Percentiles rank a stretch among this genome's conserved stretches.
phyloP scores from a whole-genome alignment of 805 yeast species.

The Lachancea fermentati region DNA sequence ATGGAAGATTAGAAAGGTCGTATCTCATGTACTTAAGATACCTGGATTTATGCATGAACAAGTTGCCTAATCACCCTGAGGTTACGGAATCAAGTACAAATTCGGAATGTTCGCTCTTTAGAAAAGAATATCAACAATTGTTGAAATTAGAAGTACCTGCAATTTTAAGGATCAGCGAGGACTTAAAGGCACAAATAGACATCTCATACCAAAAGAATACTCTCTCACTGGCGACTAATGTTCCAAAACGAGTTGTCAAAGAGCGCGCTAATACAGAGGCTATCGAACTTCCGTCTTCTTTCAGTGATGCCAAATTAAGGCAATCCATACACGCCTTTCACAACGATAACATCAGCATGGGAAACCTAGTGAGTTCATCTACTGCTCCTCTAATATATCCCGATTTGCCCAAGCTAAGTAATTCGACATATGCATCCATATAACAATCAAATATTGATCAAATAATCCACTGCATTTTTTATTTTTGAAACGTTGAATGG shows the following conservation, averaged over 20 bases:
- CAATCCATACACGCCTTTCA: constrained; percentile 17
- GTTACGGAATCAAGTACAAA: not conserved
- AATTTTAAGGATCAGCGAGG: constrained; percentile 26
- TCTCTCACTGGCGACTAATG: constrained; percentile 24
- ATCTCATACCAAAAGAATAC: constrained; percentile 18
- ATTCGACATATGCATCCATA: constrained; percentile 4
- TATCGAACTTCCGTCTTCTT: constrained; percentile 19
- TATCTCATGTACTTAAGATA: constrained; percentile 53
- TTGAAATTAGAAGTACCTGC: constrained; percentile 31
- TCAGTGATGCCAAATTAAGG: constrained; percentile 25
- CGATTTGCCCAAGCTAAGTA: constrained; percentile 22
- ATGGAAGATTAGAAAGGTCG: constrained; percentile 43
- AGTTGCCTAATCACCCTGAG: constrained; percentile 27
- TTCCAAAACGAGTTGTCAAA: constrained; percentile 16
- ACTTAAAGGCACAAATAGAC: constrained; percentile 22
- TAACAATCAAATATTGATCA: constrained; percentile 4
- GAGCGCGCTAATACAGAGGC: constrained; percentile 3
- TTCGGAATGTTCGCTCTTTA: constrained; percentile 11
- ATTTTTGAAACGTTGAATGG: constrained; percentile 2
- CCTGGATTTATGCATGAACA: constrained; percentile 40
- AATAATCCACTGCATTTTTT: constrained; percentile 6
- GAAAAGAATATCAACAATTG: constrained; percentile 24
- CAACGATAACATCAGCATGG: not conserved
- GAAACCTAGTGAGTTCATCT: not conserved
- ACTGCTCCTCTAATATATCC: constrained; percentile 17